Evolutionary conservation across 2,329 filamentous ascomycete genomes (phyloP).

Genomic region (Neonectria hederae): DNA sequence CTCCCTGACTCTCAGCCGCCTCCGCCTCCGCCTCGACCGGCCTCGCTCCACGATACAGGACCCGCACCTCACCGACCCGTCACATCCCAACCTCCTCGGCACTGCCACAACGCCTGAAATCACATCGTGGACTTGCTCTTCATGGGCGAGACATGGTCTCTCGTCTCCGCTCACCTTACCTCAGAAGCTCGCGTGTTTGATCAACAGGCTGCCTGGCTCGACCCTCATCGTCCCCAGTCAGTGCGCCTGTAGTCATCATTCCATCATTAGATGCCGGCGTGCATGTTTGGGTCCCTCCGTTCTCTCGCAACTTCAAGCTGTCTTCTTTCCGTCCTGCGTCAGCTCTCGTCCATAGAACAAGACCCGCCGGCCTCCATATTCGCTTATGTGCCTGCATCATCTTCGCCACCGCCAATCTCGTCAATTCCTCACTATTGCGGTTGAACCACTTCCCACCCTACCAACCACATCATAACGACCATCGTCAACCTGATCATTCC

Average conservation of each 20-base stretch:
- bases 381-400: constrained; percentile 27
- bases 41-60: constrained; percentile 39
- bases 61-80: constrained; percentile 34
- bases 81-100: constrained; percentile 38
- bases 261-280: constrained; percentile 28
- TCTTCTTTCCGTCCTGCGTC: constrained; percentile 22
- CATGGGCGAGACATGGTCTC: constrained; percentile 29
- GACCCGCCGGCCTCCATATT: constrained; percentile 30
- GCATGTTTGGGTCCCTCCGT: constrained; percentile 24
- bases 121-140: constrained; percentile 27
- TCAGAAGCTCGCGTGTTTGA: constrained; percentile 25
- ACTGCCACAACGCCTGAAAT: constrained; percentile 31
- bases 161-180: constrained; percentile 24
- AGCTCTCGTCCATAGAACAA: constrained; percentile 24
- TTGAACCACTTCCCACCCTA: constrained; percentile 20
- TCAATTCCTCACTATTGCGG: constrained; percentile 26
- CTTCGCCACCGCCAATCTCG: constrained; percentile 23
- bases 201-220: constrained; percentile 29
- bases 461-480: constrained; percentile 21
- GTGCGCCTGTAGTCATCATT: constrained; percentile 29
- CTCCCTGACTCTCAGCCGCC: constrained; percentile 7
- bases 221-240: constrained; percentile 24
- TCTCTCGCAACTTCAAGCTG: constrained; percentile 30
- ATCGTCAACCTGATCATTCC: constrained; percentile 19
- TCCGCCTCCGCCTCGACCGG: constrained; percentile 27